These are phyloP conservation scores for Claviceps purpurea DNA, from an alignment of 2,329 filamentous ascomycete genomes.

Conservation along the genomic window DNA sequence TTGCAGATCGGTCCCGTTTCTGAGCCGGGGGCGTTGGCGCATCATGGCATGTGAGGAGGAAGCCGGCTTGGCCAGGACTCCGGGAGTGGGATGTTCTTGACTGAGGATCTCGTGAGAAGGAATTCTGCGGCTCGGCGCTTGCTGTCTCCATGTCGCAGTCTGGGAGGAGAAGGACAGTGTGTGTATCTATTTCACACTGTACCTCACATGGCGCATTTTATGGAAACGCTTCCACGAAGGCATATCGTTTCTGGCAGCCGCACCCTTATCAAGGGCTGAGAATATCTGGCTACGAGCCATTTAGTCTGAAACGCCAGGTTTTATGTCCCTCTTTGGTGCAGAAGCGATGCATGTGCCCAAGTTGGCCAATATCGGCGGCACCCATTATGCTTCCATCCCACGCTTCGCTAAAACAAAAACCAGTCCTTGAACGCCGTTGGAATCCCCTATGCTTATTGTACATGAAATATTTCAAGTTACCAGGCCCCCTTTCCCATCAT, in stretches of 20 bases:
- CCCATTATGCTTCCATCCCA: background rate
- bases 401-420: background rate
- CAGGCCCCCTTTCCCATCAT: background rate
- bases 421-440: background rate
- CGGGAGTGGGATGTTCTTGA: background rate
- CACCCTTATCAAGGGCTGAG: too few species aligned
- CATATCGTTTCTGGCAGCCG: too few species aligned
- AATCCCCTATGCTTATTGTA: background rate
- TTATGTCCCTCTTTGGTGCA: background rate
- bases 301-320: too few species aligned
- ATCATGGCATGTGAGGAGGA: slow-evolving; percentile 16
- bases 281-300: too few species aligned
- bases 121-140: background rate
- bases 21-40: slow-evolving; percentile 25
- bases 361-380: background rate
- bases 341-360: background rate
- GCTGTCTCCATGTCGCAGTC: too few species aligned
- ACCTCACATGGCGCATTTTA: too few species aligned
- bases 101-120: background rate
- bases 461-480: background rate
- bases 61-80: background rate
- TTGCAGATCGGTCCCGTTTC: slow-evolving; percentile 38
- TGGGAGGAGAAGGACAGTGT: too few species aligned
- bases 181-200: too few species aligned
- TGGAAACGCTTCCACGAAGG: too few species aligned